Evolutionary conservation across 2,329 filamentous ascomycete genomes (phyloP), one percentile per base, ranked within the genome.

Genomic region (Fusarium brachygibbosum): DNA sequence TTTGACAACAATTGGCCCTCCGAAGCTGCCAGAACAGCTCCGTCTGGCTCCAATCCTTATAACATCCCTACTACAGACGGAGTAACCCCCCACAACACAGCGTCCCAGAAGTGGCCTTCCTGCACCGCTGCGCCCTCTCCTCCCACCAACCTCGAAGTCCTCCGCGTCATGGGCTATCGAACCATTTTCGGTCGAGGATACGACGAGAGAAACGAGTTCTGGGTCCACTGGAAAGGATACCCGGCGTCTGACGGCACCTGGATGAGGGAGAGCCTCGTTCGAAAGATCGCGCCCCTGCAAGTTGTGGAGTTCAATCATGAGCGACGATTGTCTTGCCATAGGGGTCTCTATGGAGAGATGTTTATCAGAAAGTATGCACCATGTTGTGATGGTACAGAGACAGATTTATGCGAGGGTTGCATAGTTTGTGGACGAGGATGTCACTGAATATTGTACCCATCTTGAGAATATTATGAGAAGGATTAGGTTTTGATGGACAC

Each of bases 311-410:
- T 58, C 19, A 45, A 46, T 11, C 32, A 21, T 3, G 31, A 58
- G n/a, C 53, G 38, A 10, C 40, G 56, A 5, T 42, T 58, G n/a
- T 45, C 53, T 14, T 58, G 32, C 5, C 41, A 58, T n/a, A 44
- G 32, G 16, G 32, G 34, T 0, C 8, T 35, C 10, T 37, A 34
- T 38, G 56, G 25, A 6, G 32, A 58, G 9, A 58, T 58, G 13
- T 58, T 58, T 5, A 58, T 28, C 8, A 42, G 23, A 16, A 58
- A 57, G 19, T 17, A 12, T 32, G 32, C 56, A 3, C 56, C 52
- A 5, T 17, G 28, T 17, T 58, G 56, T n/a, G 10, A 45, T 3
- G 38, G 32, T 11, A 16, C 8, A 3, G n/a, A 10, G 10, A 6
- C 14, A 5, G 25, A 19, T 9, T 29, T 50, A 8, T 58, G 51